A percentile compares a stretch with the other conserved stretches of the same genome.
Evolutionary conservation across 805 yeast genomes (phyloP).

Genomic region (Saturnispora hagleri): DNA sequence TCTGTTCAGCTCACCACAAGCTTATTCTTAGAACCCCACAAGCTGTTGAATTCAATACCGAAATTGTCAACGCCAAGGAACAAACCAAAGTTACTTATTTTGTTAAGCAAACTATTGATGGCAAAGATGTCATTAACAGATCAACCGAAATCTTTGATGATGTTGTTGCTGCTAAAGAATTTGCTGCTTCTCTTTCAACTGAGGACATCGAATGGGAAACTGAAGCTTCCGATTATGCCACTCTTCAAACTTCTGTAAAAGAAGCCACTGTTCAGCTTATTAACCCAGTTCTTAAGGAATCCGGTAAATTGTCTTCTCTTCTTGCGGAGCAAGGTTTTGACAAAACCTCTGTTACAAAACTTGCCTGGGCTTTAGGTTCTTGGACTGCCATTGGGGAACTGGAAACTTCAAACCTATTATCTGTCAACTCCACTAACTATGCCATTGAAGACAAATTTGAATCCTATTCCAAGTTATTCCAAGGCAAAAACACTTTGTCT

Average conservation of each 20-base stretch:
- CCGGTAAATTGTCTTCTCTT: background rate
- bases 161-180: constrained; percentile 14
- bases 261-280: constrained; percentile 3
- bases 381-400: background rate
- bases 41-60: constrained; percentile 1
- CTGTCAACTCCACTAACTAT: background rate
- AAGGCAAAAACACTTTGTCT: background rate
- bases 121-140: constrained; percentile 13
- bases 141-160: background rate
- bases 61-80: background rate
- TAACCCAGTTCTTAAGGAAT: constrained; percentile 21
- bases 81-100: constrained; percentile 12
- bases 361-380: background rate
- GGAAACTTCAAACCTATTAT: background rate
- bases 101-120: constrained; percentile 2
- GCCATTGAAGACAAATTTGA: background rate
- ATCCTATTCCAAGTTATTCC: background rate
- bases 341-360: background rate
- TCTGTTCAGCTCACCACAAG: constrained; percentile 32
- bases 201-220: constrained; percentile 29
- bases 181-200: constrained; percentile 9
- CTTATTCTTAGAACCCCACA: constrained; percentile 32
- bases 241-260: background rate
- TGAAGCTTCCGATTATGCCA: constrained; percentile 31
- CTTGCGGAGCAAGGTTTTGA: background rate